Base-by-base conservation (phyloP, 495 filamentous ascomycete species). In the Neurospora sp. region DNA sequence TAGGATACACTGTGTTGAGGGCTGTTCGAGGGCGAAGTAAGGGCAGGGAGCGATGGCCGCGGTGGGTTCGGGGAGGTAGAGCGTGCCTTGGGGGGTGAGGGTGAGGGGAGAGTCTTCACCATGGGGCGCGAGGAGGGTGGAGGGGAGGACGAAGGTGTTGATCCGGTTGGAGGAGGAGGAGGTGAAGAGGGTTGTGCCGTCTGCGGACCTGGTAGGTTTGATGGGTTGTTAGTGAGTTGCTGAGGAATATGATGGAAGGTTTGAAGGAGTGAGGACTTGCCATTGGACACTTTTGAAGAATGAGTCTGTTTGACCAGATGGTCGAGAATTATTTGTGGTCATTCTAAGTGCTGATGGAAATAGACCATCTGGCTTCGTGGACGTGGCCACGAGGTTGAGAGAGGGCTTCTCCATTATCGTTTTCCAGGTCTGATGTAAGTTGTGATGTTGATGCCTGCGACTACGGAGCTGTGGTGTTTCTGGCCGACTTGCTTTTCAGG, bases 151-250 rank as follows among this genome's bases (percentile, higher is more conserved):
- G 80, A 89, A 96, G 14, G 89, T 88, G 69, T 88, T 85, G 53
- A 96, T 84, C 68, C 82, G 83, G 75, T 94, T 89, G 73, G 93
- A 86, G 8, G 88, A 89, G 45, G 86, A 90, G 37, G 87, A 86
- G n/a, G 94, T 92, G 76, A 99, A 78, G 68, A 98, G 81, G 8
- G 88, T 89, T 10, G 93, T 96, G 17, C 95, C 93, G 78, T 97
- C 94, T 68, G 92, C 89, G 8, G 93, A 89, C 90, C 80, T 81
- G 74, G 20, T 37, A 0, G 6, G 42, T 42, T 45, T 45, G 17
- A 9, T 48, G n/a, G 8, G 5, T 69, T 68, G 71, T 77, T 68
- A 76, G 71, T 38, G 31, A 68, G 40, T 65, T 65, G 12, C 14
- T 22, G 9, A 39, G 42, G 5, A 44, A 9, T 9, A n/a, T 59